A percentile compares a stretch with the other conserved stretches of the same genome.
Conservation (phyloP, 1,284 basidiomycete species). For the Cystobasidiaceae sp. region DNA sequence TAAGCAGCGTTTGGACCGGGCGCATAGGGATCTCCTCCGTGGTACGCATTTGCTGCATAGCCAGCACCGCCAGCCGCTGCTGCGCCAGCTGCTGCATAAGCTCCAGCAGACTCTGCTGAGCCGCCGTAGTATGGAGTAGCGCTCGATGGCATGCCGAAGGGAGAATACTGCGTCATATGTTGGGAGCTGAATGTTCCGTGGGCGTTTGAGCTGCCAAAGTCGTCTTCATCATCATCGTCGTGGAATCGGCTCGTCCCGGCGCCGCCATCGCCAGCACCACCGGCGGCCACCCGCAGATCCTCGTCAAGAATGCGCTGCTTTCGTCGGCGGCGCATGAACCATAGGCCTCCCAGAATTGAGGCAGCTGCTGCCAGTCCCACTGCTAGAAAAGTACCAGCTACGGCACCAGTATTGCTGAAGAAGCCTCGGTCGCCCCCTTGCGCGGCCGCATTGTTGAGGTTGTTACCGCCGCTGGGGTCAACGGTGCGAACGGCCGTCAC, state of each 20-base stretch:
- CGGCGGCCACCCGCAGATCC: slow-evolving; percentile 41
- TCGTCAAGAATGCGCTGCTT: slow-evolving; percentile 38
- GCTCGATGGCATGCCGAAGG: slow-evolving; percentile 3
- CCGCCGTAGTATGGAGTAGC: slow-evolving; percentile 18
- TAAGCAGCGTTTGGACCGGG: slow-evolving; percentile 13
- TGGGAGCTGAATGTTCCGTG: slow-evolving; percentile 13
- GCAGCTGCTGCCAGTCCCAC: slow-evolving; percentile 39
- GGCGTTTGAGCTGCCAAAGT: slow-evolving; percentile 30
- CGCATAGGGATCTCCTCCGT: neutral
- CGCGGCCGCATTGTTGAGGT: slow-evolving; percentile 29
- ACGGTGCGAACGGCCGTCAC: slow-evolving; percentile 16
- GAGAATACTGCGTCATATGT: slow-evolving; percentile 21
- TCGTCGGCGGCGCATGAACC: slow-evolving; percentile 37
- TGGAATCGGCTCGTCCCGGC: slow-evolving; percentile 40
- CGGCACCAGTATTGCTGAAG: slow-evolving; percentile 43
- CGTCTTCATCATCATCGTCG: slow-evolving; percentile 25
- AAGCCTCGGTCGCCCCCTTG: slow-evolving; percentile 31
- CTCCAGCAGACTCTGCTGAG: neutral
- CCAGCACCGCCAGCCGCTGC: neutral
- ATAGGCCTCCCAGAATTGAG: slow-evolving; percentile 35
- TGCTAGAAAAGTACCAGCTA: slow-evolving; percentile 40
- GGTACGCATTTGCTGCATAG: neutral
- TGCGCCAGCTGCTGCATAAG: neutral
- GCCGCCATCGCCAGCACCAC: slow-evolving; percentile 42
- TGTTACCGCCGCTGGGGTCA: slow-evolving; percentile 9